Base-by-base conservation (phyloP, 352 stramenopile genomes). In the Phytophthora meadii region DNA sequence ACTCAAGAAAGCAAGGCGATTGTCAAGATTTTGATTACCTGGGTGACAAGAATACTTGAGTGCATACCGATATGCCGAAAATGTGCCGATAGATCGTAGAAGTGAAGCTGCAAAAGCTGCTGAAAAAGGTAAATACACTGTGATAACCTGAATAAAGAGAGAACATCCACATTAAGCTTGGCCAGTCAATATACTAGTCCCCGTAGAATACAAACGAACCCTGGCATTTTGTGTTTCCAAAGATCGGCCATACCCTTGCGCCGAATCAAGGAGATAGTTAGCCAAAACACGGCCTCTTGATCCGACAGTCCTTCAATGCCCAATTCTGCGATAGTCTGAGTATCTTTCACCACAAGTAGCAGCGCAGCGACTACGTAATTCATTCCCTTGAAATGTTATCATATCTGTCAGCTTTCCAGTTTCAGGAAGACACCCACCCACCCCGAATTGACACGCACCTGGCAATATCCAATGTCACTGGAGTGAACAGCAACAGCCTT, bases 61-160 rank as follows among this genome's bases (percentile, higher is more conserved):
- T 95, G 87, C 82, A 95, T 84, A 27, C 86, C 84, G 68, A 95
- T 95, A 12, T 86, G 74, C 39, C 77, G 76, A 14, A 94, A 62
- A 51, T 95, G 87, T 15, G 40, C 51, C 4, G 81, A 79, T 19
- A 95, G 62, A 50, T 88, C 80, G 54, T 79, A 84, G 56, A 93
- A 90, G 46, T 94, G 76, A 7, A 73, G 54, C 12, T 80, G 72
- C 27, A 95, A 39, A 10, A 95, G 84, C 39, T 92, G 75, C 50
- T 92, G 81, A 49, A 90, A 92, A 11, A 92, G 58, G 25, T 90
- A 92, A 54, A 95, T 91, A 44, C 84, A 90, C 45, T 70, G 62
- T 17, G 80, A 90, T 1, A 95, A 63, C 14, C 82, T 91, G 46
- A 0, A 44, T 30, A 59, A 24, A 4, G 30, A 36, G 28, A 34